phyloP scores from a whole-genome alignment of 2,329 filamentous ascomycete genomes.

The Curvularia sp. region DNA sequence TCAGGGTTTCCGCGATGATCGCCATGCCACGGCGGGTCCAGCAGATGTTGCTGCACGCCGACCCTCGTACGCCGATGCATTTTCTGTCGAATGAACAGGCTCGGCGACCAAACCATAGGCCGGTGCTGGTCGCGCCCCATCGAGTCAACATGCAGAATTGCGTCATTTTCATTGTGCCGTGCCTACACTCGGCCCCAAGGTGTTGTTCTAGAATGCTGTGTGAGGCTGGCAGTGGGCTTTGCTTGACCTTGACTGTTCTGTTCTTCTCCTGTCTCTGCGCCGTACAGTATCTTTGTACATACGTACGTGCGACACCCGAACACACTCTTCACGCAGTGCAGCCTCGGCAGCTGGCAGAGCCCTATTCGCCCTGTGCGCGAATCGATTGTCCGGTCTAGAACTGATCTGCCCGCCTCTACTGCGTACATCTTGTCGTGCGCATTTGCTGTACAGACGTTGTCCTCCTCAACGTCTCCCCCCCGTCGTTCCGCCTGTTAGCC shows the following conservation, averaged over 20 bases:
- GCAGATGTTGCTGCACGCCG: constrained; percentile 1
- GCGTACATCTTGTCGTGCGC: constrained; percentile 19
- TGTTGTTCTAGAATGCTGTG: constrained; percentile 28
- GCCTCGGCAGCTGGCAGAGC: constrained; percentile 1
- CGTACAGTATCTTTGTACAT: not conserved
- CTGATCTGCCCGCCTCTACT: constrained; percentile 26
- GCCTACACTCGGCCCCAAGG: constrained; percentile 13
- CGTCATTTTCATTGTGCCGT: constrained; percentile 22
- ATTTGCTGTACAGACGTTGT: constrained; percentile 15
- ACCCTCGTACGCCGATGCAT: not conserved
- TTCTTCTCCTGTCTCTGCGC: constrained; percentile 7
- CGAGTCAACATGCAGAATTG: constrained; percentile 14
- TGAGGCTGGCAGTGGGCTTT: constrained; percentile 6
- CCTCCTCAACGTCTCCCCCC: constrained; percentile 1
- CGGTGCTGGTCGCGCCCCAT: constrained; percentile 12
- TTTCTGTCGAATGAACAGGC: constrained; percentile 25
- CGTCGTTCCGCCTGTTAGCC: constrained; percentile 10
- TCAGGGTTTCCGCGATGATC: constrained; percentile 10
- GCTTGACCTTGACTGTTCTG: constrained; percentile 5
- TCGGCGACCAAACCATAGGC: constrained; percentile 21
- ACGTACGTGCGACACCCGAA: not conserved
- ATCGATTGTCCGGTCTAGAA: constrained; percentile 27
- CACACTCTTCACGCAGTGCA: constrained; percentile 9
- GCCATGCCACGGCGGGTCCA: constrained; percentile 4
- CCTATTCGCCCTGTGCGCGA: constrained; percentile 5